Base-by-base conservation (phyloP, 805 yeast genomes). In the Candida berthetii region DNA sequence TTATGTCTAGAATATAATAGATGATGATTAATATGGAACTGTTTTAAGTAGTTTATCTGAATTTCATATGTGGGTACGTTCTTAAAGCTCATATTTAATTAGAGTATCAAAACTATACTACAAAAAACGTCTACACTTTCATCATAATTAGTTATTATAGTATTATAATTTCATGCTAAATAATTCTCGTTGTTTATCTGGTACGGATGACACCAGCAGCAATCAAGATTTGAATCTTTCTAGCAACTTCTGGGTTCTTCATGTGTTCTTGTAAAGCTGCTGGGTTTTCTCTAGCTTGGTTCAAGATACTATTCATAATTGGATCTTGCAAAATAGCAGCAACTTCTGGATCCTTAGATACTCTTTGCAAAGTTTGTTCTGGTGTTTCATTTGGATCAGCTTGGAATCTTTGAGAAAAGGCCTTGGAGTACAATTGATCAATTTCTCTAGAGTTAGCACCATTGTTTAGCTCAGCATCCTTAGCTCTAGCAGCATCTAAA, bases 171-270 rank as follows among this genome's bases (percentile, higher is more conserved):
- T 22, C 25, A 22, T 22, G 25, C 25, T 22, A 9, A 7, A 22
- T 22, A 22, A 4, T 18, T 15, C 14, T 20, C n/a, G n/a, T n/a
- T n/a, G n/a, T 28, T 50, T 63, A 82, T 60, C 96, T 82, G 27
- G 96, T 88, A 62, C 96, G 83, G 57, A 93, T 90, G 42, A 93
- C 85, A 63, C 99, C 99, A 16, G 98, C 96, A 42, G 97, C 96
- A 61, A 90, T 83, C 64, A 93, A 76, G 53, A 85, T 74, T 64
- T 85, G 83, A 54, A 93, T 81, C 78, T 93, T 93, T 64, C 81
- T 82, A 58, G 81, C 78, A 39, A 93, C 85, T 46, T 81, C 95
- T 33, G 99, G 98, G 67, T 93, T 93, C 73, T 80, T 85, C 96
- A 93, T 89, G 68, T 93, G 99, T 56, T 91, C 97, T 62, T 86